These are phyloP conservation scores for Pythium phragmitis DNA, from an alignment of 352 stramenopile species.

Conservation along the genomic window DNA sequence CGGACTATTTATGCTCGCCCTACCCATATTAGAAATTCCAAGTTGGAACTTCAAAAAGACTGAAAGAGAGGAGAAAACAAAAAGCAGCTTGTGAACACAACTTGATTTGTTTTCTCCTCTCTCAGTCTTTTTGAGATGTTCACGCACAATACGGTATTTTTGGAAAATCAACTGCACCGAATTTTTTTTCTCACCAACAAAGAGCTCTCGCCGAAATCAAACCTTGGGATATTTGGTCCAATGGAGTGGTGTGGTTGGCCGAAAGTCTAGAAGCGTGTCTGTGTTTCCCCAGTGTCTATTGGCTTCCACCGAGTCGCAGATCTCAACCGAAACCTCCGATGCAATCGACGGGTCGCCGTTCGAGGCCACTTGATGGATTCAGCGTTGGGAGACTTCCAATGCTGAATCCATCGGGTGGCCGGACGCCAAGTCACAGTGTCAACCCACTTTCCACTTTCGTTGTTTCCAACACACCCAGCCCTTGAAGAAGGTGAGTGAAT, in stretches of 20 bases:
- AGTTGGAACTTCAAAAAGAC: no score
- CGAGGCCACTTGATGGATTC: no score
- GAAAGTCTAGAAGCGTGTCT: no score
- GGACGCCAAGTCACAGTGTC: constrained; percentile 1
- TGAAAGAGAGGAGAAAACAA: no score
- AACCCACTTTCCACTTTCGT: constrained; percentile 8
- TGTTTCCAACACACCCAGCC: constrained; percentile 3
- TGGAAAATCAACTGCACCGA: constrained; percentile 4
- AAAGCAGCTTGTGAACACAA: no score
- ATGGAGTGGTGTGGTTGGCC: no score
- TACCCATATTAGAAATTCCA: no score
- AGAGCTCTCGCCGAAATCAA: constrained; percentile 1
- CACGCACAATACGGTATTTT: not conserved
- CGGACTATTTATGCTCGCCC: no score
- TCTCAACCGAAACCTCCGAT: constrained; percentile 7
- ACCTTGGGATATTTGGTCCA: not conserved
- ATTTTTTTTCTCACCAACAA: constrained; percentile 15
- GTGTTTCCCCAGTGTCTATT: not conserved
- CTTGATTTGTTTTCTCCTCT: no score
- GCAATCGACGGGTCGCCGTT: not conserved
- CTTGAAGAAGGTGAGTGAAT: constrained; percentile 6
- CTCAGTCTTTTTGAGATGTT: no score
- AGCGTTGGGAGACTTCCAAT: no score
- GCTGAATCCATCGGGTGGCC: constrained; percentile 11
- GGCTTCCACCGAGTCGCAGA: constrained; percentile 3